Evolutionary conservation across 2,329 filamentous ascomycete genomes (phyloP).

Genomic region (Coniella lustricola): DNA sequence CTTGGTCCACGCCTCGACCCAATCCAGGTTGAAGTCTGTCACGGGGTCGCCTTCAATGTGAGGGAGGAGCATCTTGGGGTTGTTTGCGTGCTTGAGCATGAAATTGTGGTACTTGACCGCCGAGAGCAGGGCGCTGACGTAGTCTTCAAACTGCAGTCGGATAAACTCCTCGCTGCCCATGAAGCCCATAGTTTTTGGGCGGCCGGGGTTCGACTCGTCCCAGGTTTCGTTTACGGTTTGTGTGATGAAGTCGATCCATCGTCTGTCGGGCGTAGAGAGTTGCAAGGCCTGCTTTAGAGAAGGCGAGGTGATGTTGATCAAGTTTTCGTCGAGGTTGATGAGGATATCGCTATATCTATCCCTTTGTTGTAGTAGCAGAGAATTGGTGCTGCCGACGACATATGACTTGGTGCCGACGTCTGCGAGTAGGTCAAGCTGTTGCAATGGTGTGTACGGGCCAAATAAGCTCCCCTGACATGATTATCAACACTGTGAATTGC

Average conservation of each 20-base stretch:
- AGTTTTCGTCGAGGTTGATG: constrained; percentile 89
- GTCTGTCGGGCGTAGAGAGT: constrained; percentile 77
- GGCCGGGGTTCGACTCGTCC: constrained; percentile 82
- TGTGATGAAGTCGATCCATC: constrained; percentile 95
- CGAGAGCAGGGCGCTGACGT: constrained; percentile 80
- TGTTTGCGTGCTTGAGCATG: constrained; percentile 42
- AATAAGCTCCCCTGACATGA: constrained; percentile 72
- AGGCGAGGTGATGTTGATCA: constrained; percentile 74
- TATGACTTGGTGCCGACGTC: constrained; percentile 96
- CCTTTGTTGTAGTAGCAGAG: constrained; percentile 83
- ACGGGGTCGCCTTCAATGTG: constrained; percentile 78
- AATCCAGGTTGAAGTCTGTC: constrained; percentile 74
- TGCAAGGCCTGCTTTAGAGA: constrained; percentile 68
- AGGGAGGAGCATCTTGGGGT: constrained; percentile 55
- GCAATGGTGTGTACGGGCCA: constrained; percentile 91
- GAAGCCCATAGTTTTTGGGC: constrained; percentile 92
- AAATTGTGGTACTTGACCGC: constrained; percentile 84
- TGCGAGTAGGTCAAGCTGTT: constrained; percentile 89
- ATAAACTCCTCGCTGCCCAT: constrained; percentile 97
- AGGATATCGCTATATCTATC: constrained; percentile 95
- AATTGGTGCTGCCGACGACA: constrained; percentile 95
- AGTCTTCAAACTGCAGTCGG: constrained; percentile 93
- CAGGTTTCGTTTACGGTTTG: constrained; percentile 93
- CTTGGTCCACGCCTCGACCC: constrained; percentile 77
- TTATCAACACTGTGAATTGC: constrained; percentile 5